phyloP scores from a whole-genome alignment of 768 basidiomycete species.

The Tylopilus plumbeoviolaceoides region DNA sequence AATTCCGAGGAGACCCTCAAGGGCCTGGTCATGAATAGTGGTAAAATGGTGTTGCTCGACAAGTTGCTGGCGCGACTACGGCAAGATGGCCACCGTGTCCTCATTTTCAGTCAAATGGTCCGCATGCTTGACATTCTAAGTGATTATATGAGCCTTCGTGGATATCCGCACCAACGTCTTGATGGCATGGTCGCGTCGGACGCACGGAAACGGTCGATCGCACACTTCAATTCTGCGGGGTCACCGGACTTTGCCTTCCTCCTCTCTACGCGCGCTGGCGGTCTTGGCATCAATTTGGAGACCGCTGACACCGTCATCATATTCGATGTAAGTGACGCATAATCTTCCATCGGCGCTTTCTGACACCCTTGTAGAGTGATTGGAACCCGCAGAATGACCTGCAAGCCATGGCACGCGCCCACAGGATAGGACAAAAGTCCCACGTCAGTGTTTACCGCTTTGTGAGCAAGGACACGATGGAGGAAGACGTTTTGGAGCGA shows the following conservation, averaged over 20 bases:
- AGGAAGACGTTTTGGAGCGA: slow-evolving; percentile 96
- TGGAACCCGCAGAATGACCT: slow-evolving; percentile 99
- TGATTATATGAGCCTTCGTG: slow-evolving; percentile 89
- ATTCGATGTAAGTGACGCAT: slow-evolving; percentile 72
- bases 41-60: slow-evolving; percentile 97
- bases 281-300: slow-evolving; percentile 97
- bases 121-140: slow-evolving; percentile 91
- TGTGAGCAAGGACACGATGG: slow-evolving; percentile 99
- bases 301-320: slow-evolving; percentile 99
- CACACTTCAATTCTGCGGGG: slow-evolving; percentile 91
- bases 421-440: slow-evolving; percentile 97
- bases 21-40: slow-evolving; percentile 97
- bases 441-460: slow-evolving; percentile 99
- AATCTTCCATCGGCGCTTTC: background rate
- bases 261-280: slow-evolving; percentile 94
- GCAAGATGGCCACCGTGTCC: slow-evolving; percentile 90
- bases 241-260: slow-evolving; percentile 97
- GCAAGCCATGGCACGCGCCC: slow-evolving; percentile 98
- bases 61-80: slow-evolving; percentile 89
- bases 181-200: slow-evolving; percentile 97
- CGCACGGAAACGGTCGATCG: slow-evolving; percentile 89
- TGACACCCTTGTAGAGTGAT: slow-evolving; percentile 62
- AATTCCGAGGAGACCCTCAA: slow-evolving; percentile 81
- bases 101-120: slow-evolving; percentile 99
- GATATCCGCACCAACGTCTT: slow-evolving; percentile 89